Percentiles rank a stretch among this genome's conserved stretches.
Evolutionary conservation across 2,329 filamentous ascomycete genomes (phyloP).

Genomic region (Onygenales sp.): DNA sequence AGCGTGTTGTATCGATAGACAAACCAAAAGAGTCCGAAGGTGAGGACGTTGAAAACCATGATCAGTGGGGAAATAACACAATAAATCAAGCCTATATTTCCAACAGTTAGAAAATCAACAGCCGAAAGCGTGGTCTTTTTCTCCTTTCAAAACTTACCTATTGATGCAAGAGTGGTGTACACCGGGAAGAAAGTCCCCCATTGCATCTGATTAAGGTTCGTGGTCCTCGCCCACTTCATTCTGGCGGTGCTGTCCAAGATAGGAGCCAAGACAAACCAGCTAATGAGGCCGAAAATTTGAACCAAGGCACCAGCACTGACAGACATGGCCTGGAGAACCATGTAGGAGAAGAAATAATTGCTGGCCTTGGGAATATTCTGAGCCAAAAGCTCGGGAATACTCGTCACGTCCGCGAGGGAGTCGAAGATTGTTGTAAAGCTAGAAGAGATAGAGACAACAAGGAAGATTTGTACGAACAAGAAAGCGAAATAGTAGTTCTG

Average conservation of each 20-base stretch:
- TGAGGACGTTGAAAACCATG: slow-evolving; percentile 84
- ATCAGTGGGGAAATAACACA: slow-evolving; percentile 83
- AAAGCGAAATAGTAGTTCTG: slow-evolving; percentile 92
- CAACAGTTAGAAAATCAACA: not conserved
- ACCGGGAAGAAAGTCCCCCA: slow-evolving; percentile 95
- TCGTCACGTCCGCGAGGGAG: slow-evolving; percentile 57
- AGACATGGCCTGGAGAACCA: slow-evolving; percentile 87
- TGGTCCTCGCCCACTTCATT: slow-evolving; percentile 80
- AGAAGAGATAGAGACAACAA: slow-evolving; percentile 79
- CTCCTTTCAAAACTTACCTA: slow-evolving; percentile 43
- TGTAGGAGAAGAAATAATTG: slow-evolving; percentile 98
- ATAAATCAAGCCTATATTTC: slow-evolving; percentile 58
- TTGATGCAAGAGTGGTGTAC: slow-evolving; percentile 93
- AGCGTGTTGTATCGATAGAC: slow-evolving; percentile 95
- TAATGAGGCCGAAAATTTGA: slow-evolving; percentile 67
- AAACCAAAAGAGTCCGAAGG: slow-evolving; percentile 83
- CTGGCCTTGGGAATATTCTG: slow-evolving; percentile 72
- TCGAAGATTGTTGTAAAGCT: slow-evolving; percentile 59
- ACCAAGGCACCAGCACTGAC: slow-evolving; percentile 82
- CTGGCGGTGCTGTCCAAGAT: slow-evolving; percentile 72
- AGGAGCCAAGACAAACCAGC: slow-evolving; percentile 73
- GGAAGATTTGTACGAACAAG: slow-evolving; percentile 87
- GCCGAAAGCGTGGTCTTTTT: too few relatives aligned
- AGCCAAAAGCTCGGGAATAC: slow-evolving; percentile 63
- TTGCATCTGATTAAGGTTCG: slow-evolving; percentile 62